These are phyloP conservation scores for Haematococcus sp. DNA, from an alignment of 139 green algal species.

Conservation along the genomic window DNA sequence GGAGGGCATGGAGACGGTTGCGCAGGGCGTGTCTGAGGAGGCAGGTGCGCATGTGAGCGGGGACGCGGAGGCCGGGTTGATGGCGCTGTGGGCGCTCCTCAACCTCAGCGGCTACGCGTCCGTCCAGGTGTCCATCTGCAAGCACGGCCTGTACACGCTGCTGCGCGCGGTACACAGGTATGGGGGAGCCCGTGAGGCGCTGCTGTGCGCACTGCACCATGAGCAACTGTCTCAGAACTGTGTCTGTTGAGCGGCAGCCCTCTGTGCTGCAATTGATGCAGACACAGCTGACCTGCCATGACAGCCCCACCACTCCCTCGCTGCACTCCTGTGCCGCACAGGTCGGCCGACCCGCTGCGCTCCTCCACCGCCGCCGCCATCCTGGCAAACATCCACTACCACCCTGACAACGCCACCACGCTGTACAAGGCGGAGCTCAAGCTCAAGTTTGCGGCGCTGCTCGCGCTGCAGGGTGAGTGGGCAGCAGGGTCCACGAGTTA, in stretches of 20 bases:
- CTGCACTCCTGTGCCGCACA: no score
- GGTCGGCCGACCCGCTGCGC: constrained; percentile 26
- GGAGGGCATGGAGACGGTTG: neutral
- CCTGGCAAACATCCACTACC: constrained; percentile 47
- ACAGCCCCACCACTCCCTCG: no score
- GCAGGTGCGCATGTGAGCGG: constrained; percentile 12
- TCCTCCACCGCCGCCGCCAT: constrained; percentile 27
- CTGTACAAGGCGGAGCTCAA: constrained; percentile 49
- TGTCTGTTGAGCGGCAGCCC: no score
- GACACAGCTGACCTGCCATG: no score
- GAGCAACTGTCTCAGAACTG: no score
- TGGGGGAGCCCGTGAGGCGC: no score
- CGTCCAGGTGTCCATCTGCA: constrained; percentile 40
- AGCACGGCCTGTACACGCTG: constrained; percentile 46
- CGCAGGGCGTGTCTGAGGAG: neutral
- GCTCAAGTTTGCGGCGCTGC: constrained; percentile 42
- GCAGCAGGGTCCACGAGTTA: no score
- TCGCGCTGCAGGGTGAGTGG: constrained; percentile 1
- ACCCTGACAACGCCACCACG: constrained; percentile 38
- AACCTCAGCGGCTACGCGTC: constrained; percentile 32
- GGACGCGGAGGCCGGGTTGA: constrained; percentile 32
- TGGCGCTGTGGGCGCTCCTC: constrained; percentile 38
- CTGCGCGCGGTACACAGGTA: constrained; percentile 30
- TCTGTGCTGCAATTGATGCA: no score
- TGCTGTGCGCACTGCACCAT: no score